Percentiles rank a stretch among this genome's conserved stretches.
phyloP scores from a whole-genome alignment of 805 yeast genomes.

The Danielia reshetovae region DNA sequence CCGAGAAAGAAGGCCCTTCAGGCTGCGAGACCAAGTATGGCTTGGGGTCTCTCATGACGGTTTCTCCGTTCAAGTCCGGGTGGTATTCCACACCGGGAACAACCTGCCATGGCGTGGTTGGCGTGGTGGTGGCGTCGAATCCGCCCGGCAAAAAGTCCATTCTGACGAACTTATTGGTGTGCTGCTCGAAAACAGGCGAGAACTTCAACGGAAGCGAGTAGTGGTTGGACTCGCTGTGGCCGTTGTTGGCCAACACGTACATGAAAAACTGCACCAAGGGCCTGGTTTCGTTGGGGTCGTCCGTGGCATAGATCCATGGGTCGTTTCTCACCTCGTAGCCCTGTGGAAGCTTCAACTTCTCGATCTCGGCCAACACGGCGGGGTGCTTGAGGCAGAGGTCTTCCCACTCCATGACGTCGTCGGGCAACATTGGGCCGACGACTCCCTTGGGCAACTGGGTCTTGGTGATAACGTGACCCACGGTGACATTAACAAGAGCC shows the following conservation, averaged over 20 bases:
- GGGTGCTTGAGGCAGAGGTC: slow-evolving; percentile 51
- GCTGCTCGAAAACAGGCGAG: slow-evolving; percentile 67
- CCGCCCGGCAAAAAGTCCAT: slow-evolving; percentile 76
- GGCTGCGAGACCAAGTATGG: slow-evolving; percentile 71
- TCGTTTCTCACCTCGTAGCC: slow-evolving; percentile 56
- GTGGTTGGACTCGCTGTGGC: slow-evolving; percentile 69
- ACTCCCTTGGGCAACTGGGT: slow-evolving; percentile 54
- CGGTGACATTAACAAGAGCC: slow-evolving; percentile 64
- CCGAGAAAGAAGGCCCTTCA: slow-evolving; percentile 70
- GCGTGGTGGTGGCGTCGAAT: slow-evolving; percentile 53
- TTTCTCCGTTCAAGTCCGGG: slow-evolving; percentile 61
- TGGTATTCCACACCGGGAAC: slow-evolving; percentile 67
- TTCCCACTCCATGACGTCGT: slow-evolving; percentile 56
- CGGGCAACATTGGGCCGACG: slow-evolving; percentile 70
- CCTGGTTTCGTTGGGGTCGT: slow-evolving; percentile 55
- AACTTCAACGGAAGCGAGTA: slow-evolving; percentile 71
- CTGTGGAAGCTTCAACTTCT: slow-evolving; percentile 60
- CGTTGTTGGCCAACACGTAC: slow-evolving; percentile 62
- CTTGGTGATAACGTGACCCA: slow-evolving; percentile 58
- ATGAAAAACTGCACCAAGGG: slow-evolving; percentile 70
- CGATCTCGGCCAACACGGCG: slow-evolving; percentile 56
- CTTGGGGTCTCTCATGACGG: slow-evolving; percentile 51
- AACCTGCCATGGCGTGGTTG: slow-evolving; percentile 58
- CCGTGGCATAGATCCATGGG: slow-evolving; percentile 88
- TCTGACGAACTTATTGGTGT: slow-evolving; percentile 58